Base-by-base conservation (phyloP, 2,329 filamentous ascomycete species). In the Capronia americana region DNA sequence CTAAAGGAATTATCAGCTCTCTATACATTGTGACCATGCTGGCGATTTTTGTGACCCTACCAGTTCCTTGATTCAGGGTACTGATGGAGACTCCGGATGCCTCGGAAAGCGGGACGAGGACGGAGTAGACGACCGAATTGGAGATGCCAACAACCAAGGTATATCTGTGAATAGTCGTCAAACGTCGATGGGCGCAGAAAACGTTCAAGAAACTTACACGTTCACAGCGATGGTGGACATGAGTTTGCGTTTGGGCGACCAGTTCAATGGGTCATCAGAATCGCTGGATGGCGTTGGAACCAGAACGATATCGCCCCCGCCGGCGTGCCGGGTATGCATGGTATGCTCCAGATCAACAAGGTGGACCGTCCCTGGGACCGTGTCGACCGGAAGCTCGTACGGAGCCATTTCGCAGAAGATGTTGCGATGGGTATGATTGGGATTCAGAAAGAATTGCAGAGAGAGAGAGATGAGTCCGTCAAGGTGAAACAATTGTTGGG, bases 41-140 rank as follows among this genome's bases (percentile, higher is more conserved):
- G 30, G 11, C n/a, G n/a, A n/a, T n/a, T n/a, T 11, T 32, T 32
- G 30, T 10, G 11, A 32, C 8, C 30, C 11, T 32, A 32, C 30
- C 82, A 4, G 80, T 83, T 4, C 82, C 82, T 63, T 79, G 76
- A 64, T 84, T 84, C 17, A 84, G 70, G 44, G 81, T 79, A 5
- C 71, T 74, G 14, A 84, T 70, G 0, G 77, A 81, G 5, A 84
- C 71, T 1, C 77, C 78, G 0, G 80, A 80, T 2, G 78, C 78
- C 57, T 80, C 73, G 5, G 79, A 79, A 17, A 84, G 76, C 2
- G 75, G 75, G 0, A 73, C 70, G 17, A 78, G 71, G 20, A 78
- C 72, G 2, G 76, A 77, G 64, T 77, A 77, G 12, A 77, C 73
- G 3, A 75, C 70, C 0, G 77, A 73, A 1, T 71, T 70, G 0